Conservation (phyloP, 73 alveolate species). For the Paramecium sexaurelia region DNA sequence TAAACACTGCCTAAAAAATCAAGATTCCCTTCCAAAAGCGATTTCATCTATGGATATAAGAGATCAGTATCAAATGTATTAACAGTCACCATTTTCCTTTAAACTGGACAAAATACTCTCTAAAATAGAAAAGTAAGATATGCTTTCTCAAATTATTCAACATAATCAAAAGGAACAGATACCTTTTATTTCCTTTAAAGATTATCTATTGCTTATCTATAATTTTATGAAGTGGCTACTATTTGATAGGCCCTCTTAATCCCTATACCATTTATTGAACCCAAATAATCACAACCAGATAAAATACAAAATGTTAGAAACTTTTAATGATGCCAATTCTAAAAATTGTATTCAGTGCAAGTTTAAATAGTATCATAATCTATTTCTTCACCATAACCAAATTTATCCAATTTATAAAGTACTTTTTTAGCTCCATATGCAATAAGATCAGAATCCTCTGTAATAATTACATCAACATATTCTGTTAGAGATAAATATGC, state of each 20-base stretch:
- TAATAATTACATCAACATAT: conserved; percentile 88
- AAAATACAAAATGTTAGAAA: conserved; percentile 90
- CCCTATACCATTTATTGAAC: conserved; percentile 85
- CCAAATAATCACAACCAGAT: conserved; percentile 98
- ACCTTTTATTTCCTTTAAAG: conserved; percentile 71
- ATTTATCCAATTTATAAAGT: conserved; percentile 80
- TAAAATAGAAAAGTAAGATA: conserved; percentile 91
- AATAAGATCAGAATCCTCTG: conserved; percentile 98
- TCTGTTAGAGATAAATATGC: conserved; percentile 86
- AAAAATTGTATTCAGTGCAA: conserved; percentile 76
- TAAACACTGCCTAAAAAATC: conserved; percentile 16
- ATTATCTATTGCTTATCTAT: conserved; percentile 29
- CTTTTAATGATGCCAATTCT: conserved; percentile 80
- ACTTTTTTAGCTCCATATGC: conserved; percentile 93
- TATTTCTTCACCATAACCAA: conserved; percentile 79
- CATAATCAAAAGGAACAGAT: conserved; percentile 83
- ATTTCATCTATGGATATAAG: neutral
- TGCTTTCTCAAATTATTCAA: conserved; percentile 88
- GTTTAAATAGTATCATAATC: conserved; percentile 71
- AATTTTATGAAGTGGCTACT: conserved; percentile 40
- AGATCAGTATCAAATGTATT: conserved; percentile 64
- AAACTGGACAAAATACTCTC: conserved; percentile 92
- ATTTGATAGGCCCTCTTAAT: conserved; percentile 61
- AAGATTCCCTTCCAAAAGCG: neutral
- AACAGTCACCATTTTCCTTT: conserved; percentile 77